A percentile compares a stretch with the other conserved stretches of the same genome.
Evolutionary conservation across 768 basidiomycete genomes (phyloP).

Genomic region (Rhodotorula diobovata): DNA sequence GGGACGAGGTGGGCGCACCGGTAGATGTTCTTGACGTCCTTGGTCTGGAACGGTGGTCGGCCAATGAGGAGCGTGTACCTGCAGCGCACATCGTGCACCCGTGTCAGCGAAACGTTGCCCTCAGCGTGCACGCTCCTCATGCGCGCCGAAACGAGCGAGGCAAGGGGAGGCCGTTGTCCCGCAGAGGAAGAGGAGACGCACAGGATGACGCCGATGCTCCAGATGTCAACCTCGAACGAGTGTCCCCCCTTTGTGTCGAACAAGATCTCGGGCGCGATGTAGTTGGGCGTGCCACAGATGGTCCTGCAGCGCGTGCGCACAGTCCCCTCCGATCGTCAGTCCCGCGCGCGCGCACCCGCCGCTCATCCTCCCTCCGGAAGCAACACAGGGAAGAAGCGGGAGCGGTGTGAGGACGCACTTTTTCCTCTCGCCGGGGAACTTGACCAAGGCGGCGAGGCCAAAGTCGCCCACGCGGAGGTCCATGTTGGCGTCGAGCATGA

Average conservation of each 20-base stretch:
- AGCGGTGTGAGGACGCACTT: constrained; percentile 54
- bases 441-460: constrained; percentile 91
- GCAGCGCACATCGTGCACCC: background rate
- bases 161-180: background rate
- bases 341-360: background rate
- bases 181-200: constrained; percentile 39
- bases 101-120: no score
- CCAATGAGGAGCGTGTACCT: constrained; percentile 86
- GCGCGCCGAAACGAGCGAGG: background rate
- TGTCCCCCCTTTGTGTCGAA: constrained; percentile 95
- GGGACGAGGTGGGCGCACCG: constrained; percentile 44
- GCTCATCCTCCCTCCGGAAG: no score
- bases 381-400: no score
- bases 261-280: constrained; percentile 95
- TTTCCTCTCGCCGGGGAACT: constrained; percentile 92
- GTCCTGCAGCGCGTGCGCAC: constrained; percentile 55
- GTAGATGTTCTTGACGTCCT: constrained; percentile 94
- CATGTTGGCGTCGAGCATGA: constrained; percentile 86
- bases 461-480: constrained; percentile 97
- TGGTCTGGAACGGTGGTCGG: constrained; percentile 96
- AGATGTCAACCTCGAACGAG: constrained; percentile 96
- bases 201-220: constrained; percentile 94
- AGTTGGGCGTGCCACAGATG: constrained; percentile 97
- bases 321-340: no score
- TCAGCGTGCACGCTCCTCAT: no score